phyloP scores from a whole-genome alignment of 306 rosid species.

The Carpinus viminea region DNA sequence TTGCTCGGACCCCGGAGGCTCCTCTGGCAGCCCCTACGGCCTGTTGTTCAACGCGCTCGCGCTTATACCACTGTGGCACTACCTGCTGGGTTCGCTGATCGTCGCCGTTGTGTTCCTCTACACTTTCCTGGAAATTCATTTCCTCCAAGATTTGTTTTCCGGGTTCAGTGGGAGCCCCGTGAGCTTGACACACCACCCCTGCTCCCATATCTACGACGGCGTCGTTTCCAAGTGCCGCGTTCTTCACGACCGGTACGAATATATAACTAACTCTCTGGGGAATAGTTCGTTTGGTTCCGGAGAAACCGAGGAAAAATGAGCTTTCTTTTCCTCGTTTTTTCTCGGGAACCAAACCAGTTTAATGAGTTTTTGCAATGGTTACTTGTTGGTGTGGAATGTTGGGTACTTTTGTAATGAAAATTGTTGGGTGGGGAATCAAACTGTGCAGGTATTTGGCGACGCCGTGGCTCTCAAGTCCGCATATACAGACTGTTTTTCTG shows the following conservation, averaged over 20 bases:
- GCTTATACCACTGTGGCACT: constrained; percentile 58
- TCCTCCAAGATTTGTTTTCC: constrained; percentile 54
- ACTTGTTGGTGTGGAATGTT: neutral
- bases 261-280: neutral
- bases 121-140: constrained; percentile 71
- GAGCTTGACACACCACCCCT: constrained; percentile 46
- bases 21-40: constrained; percentile 32
- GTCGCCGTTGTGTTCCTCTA: constrained; percentile 36
- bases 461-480: constrained; percentile 89
- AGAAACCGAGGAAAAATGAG: neutral
- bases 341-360: neutral
- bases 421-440: neutral
- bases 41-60: constrained; percentile 47
- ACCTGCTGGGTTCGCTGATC: constrained; percentile 31
- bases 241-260: constrained; percentile 57
- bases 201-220: constrained; percentile 51
- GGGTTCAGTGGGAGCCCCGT: constrained; percentile 60
- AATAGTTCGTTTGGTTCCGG: neutral
- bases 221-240: constrained; percentile 79
- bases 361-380: neutral
- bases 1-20: neutral
- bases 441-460: constrained; percentile 57
- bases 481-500: constrained; percentile 75
- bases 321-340: neutral
- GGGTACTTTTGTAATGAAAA: neutral